Base-by-base conservation (phyloP, 2,329 filamentous ascomycete genomes). In the Apiospora sp. region DNA sequence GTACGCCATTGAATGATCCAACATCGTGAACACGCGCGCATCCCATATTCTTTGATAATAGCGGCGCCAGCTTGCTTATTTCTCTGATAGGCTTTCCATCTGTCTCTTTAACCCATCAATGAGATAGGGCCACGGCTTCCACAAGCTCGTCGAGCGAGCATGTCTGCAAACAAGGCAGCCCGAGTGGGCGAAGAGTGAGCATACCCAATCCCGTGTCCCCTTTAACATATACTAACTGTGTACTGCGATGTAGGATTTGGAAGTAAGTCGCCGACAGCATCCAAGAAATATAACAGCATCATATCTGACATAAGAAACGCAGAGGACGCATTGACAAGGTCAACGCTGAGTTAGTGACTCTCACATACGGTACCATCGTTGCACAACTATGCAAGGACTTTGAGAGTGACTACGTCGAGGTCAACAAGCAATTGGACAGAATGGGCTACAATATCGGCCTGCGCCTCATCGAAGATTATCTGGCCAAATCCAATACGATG, bases 401-500 rank as follows among this genome's bases (percentile, higher is more conserved):
- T 82, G 95, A 98, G 78, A 92, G 91, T 79, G 94, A 98, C 84
- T 99, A 99, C 81, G 87, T 90, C 70, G 95, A 98, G 82, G 96
- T 99, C 81, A 99, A 99, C 86, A 95, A 96, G 83, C 96, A 99
- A 83, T 89, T 99, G 64, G 96, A 99, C 81, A 97, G 96, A 85
- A 99, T 99, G 96, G 96, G 96, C 71, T 98, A 98, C 86, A 98
- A 98, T 80, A 99, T 99, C 76, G 96, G 96, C 41, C 88, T 98
- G 80, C 93, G 96, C 49, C 85, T 99, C 76, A 98, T 99, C 77
- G 96, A 99, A 79, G 96, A 99, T 84, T 99, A 98, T 80, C 91
- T 99, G 24, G 96, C 96, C 78, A 98, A 98, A 83, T 96, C 95
- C 6, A 96, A 94, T 78, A 94, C 93, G 2, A 92, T 92, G 89